These are phyloP conservation scores for Alternaria gaisen DNA, from an alignment of 2,329 filamentous ascomycete genomes.

Conservation along the genomic window DNA sequence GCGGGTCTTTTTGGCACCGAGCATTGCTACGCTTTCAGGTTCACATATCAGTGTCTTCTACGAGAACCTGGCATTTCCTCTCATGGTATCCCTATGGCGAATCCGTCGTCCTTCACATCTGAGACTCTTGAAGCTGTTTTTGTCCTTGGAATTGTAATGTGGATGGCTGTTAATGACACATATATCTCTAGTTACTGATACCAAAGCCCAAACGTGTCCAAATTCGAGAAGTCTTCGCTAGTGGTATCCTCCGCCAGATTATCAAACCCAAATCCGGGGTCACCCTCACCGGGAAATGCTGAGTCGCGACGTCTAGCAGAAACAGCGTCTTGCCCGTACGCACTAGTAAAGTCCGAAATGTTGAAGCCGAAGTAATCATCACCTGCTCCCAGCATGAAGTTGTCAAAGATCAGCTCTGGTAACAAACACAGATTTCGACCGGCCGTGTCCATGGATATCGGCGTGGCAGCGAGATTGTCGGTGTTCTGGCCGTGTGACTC, in stretches of 20 bases:
- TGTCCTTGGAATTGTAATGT: background rate
- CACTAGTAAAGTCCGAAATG: background rate
- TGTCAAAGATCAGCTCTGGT: background rate
- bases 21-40: no score
- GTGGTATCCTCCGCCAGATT: background rate
- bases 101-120: no score
- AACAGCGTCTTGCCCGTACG: background rate
- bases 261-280: background rate
- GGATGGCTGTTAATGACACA: background rate
- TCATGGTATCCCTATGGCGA: no score
- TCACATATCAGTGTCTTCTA: no score
- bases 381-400: background rate
- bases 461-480: background rate
- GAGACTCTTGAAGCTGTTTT: no score
- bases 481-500: background rate
- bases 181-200: background rate
- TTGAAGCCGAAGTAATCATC: background rate
- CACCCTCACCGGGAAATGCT: background rate
- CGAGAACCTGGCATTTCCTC: no score
- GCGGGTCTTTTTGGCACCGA: no score
- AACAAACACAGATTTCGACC: background rate
- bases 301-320: background rate
- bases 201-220: background rate
- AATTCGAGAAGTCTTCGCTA: background rate
- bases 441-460: background rate